Evolutionary conservation across 2,329 filamentous ascomycete species (phyloP), one percentile per base, ranked within the genome.

Genomic region (Colletotrichum caudatum): DNA sequence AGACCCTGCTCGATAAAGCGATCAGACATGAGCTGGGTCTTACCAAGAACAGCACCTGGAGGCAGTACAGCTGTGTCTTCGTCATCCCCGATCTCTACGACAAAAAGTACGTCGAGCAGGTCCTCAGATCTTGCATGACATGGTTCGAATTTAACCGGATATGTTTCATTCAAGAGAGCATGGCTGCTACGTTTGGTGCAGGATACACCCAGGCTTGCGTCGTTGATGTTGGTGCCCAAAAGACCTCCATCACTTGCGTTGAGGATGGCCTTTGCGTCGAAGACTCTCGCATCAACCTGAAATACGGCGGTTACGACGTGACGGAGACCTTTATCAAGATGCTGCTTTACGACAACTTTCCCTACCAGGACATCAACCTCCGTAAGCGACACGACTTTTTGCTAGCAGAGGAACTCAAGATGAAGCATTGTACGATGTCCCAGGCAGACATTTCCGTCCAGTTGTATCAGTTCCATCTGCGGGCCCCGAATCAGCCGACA

Each of bases 21-120:
- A 92, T 99, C 77, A 92, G 92, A 74, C 90, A 89, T n/a, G 94
- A 98, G 77, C 86, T 98, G 11, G 93, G 93, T 1, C 81, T 98
- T 53, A 91, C 87, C 37, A 91, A 90, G 74, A 93, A 93, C 77
- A 93, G 92, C 76, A 91, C 95, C 63, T 97, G 95, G 91, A 88
- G 89, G 66, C 93, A 97, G 79, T 98, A 98, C 82, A 96, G 93
- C 77, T 98, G 94, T 76, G 95, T 98, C n/a, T 94, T 98, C 78
- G 91, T 99, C 74, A 97, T 99, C 58, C 96, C 96, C 0, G 96
- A 99, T 80, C 86, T 99, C 12, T 99, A 98, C 82, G 96, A 99
- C 83, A 97, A 97, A 80, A 90, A 90, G 62, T 97, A 98, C 74
- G 94, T 98, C 23, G 94, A 94, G 61, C 91, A 93, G 78, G 85